Conservation (phyloP, 73 alveolate genomes). For the Urostyla sp. region DNA sequence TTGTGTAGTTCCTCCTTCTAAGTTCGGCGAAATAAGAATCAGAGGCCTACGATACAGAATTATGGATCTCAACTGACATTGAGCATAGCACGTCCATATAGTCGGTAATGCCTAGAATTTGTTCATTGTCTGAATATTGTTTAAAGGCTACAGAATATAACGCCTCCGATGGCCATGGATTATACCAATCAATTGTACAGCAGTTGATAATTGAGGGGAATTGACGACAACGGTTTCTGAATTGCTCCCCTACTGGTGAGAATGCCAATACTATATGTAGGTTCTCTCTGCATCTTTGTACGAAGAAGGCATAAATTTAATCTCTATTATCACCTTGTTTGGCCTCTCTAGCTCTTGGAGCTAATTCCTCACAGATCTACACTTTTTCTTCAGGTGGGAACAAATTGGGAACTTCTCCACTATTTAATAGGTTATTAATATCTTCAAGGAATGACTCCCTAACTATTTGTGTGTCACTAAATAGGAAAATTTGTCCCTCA, state of each 20-base stretch:
- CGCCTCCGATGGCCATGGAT: constrained; percentile 97
- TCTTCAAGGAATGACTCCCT: constrained; percentile 99
- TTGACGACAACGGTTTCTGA: constrained; percentile 99
- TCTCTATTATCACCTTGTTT: constrained; percentile 98
- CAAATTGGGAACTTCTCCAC: constrained; percentile 99
- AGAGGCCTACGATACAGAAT: constrained; percentile 74
- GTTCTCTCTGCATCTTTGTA: constrained; percentile 96
- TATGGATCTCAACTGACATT: constrained; percentile 94
- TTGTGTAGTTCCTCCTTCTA: constrained; percentile 96
- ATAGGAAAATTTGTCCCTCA: constrained; percentile 93
- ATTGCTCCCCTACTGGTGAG: constrained; percentile 99
- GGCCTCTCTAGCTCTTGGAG: constrained; percentile 98
- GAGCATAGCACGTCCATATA: constrained; percentile 76
- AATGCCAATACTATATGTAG: constrained; percentile 98
- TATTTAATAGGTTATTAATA: constrained; percentile 98
- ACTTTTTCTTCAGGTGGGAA: constrained; percentile 98
- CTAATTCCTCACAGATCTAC: constrained; percentile 94
- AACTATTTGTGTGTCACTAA: constrained; percentile 98
- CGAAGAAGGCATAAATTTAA: constrained; percentile 95
- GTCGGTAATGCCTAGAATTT: constrained; percentile 78
- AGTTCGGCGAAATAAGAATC: constrained; percentile 89
- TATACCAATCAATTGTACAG: constrained; percentile 90
- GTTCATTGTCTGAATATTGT: constrained; percentile 73
- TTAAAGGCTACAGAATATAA: constrained; percentile 98
- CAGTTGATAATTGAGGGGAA: constrained; percentile 93